A percentile compares a stretch with the other conserved stretches of the same genome.
These are phyloP conservation scores for Letharia columbiana DNA, from an alignment of 495 filamentous ascomycete genomes.

Conservation along the genomic window DNA sequence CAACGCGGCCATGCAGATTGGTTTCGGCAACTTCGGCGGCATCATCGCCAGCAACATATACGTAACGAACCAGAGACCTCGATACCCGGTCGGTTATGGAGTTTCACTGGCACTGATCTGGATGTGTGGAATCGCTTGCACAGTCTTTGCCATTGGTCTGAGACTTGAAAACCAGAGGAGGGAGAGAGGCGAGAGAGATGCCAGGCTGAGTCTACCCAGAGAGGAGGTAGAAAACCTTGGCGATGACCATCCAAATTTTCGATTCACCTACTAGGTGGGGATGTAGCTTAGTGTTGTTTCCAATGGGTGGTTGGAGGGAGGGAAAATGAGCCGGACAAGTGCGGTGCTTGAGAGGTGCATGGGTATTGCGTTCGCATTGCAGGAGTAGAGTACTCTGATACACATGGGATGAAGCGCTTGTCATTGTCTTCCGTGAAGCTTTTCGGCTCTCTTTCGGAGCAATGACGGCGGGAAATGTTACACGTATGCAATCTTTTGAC, in stretches of 20 bases:
- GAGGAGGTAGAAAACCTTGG: slow-evolving; percentile 49
- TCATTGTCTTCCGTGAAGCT: neutral
- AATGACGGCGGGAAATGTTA: neutral
- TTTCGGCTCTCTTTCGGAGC: neutral
- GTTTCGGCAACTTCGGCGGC: slow-evolving; percentile 49
- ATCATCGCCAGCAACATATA: slow-evolving; percentile 47
- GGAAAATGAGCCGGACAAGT: neutral
- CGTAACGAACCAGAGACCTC: slow-evolving; percentile 39
- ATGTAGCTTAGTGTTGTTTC: neutral
- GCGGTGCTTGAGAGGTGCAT: neutral
- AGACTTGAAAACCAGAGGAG: slow-evolving; percentile 47
- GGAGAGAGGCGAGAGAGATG: slow-evolving; percentile 45
- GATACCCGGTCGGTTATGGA: slow-evolving; percentile 43
- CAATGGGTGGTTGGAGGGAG: neutral
- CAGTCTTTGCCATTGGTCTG: slow-evolving; percentile 37
- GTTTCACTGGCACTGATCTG: slow-evolving; percentile 42
- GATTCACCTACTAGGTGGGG: slow-evolving; percentile 30
- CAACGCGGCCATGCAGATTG: slow-evolving; percentile 45
- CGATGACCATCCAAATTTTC: slow-evolving; percentile 50
- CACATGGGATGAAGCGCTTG: neutral
- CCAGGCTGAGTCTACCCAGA: slow-evolving; percentile 34
- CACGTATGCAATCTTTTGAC: neutral
- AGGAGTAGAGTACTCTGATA: neutral
- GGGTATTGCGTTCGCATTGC: slow-evolving; percentile 5
- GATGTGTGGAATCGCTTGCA: slow-evolving; percentile 38